These are phyloP conservation scores for Paraphoma sp. DNA, from an alignment of 2,329 filamentous ascomycete genomes.

Conservation along the genomic window DNA sequence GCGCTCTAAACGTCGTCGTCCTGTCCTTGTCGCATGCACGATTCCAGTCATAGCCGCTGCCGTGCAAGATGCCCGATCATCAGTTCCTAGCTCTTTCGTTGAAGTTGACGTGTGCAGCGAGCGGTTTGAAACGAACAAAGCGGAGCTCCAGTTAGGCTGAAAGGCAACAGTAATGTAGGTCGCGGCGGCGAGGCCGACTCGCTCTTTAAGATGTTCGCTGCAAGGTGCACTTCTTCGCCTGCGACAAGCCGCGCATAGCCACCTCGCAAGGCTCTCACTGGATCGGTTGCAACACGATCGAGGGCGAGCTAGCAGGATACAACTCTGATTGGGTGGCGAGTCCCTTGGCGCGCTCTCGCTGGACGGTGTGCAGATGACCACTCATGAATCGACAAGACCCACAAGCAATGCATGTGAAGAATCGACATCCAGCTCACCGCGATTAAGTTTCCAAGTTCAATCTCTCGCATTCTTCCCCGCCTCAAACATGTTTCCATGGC, in stretches of 20 bases:
- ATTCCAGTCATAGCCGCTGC: conserved; percentile 23
- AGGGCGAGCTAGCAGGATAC: conserved; percentile 1
- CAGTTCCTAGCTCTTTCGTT: not conserved
- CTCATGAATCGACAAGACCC: conserved; percentile 7
- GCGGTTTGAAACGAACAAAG: conserved; percentile 11
- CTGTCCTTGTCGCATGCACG: conserved; percentile 19
- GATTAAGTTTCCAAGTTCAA: no score
- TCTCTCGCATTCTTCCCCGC: no score
- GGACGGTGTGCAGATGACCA: conserved; percentile 4
- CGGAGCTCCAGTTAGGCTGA: conserved; percentile 6
- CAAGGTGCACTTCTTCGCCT: conserved; percentile 7
- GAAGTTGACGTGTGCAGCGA: not conserved
- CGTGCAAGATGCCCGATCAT: conserved; percentile 16
- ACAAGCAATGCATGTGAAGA: not conserved
- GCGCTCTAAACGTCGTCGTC: conserved; percentile 21
- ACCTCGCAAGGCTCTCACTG: conserved; percentile 16
- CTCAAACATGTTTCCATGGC: not conserved
- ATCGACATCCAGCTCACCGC: no score
- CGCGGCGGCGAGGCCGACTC: conserved; percentile 13
- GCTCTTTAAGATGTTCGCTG: conserved; percentile 18
- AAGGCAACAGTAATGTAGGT: conserved; percentile 7
- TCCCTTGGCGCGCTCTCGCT: conserved; percentile 10
- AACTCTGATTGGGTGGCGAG: conserved; percentile 13
- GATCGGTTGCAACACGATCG: conserved; percentile 6
- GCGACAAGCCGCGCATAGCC: conserved; percentile 19